Evolutionary conservation across 2,329 filamentous ascomycete species (phyloP), one percentile per base, ranked within the genome.

Genomic region (Colletotrichum lini): DNA sequence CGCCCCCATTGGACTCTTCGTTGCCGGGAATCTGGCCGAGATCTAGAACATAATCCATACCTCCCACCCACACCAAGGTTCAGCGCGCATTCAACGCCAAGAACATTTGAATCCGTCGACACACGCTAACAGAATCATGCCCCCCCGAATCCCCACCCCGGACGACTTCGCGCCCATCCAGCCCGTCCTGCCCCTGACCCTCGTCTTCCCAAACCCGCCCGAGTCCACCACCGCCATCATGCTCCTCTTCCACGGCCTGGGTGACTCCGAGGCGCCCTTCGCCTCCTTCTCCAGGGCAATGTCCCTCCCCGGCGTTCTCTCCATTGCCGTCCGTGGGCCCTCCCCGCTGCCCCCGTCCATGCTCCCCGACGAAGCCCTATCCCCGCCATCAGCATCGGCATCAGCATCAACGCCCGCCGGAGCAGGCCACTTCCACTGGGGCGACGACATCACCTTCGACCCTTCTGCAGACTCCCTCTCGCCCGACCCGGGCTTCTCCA

Each of bases 221-320:
- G 89, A 92, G 72, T 88, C 88, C 15, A 89, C 92, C 12, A 93
- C 91, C 53, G 92, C 95, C 76, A 86, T 97, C 75, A 89, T 97
- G 73, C 83, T 97, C 78, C 88, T 97, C 62, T 90, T 97, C 69
- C 95, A 97, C 81, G 94, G 94, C 74, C 88, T 97, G 15, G 95
- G 95, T 73, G 95, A 97, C 82, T 90, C 88, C 44, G 88, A 94
- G 71, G 77, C 79, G 3, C 86, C 93, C 45, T 97, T 96, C 80
- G 87, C 89, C 71, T 82, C 83, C 54, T 92, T 97, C 72, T 93
- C 91, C 23, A 84, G 85, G 67, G 90, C 89, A 75, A 82, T 97
- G 72, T 85, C 88, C 72, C 89, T 97, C 3, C 94, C 94, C 0
- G 93, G 95, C 77, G 95, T 95, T 63, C 88, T 91, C 67, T 90